Conservation (phyloP, 805 yeast genomes). For the Sugiyamaella lignohabitans region DNA sequence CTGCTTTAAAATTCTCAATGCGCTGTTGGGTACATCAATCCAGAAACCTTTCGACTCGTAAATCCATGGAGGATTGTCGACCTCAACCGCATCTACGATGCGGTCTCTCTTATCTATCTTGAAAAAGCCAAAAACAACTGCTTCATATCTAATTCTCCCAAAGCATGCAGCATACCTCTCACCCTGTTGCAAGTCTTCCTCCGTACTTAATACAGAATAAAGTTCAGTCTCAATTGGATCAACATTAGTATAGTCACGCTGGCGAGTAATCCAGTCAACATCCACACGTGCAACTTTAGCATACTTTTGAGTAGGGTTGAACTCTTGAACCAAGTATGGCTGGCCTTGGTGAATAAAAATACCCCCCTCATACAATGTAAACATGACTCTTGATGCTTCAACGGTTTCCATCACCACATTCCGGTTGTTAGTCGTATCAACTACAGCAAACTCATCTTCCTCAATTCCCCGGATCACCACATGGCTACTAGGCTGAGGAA, state of each 20-base stretch:
- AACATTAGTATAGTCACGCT: conserved; percentile 87
- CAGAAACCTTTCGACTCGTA: conserved; percentile 76
- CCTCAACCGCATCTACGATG: conserved; percentile 91
- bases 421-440: conserved; percentile 74
- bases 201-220: conserved; percentile 12
- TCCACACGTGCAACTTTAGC: conserved; percentile 84
- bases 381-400: conserved; percentile 82
- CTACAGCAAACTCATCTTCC: conserved; percentile 77
- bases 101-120: conserved; percentile 70
- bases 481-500: conserved; percentile 75
- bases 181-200: background rate
- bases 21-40: conserved; percentile 75
- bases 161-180: conserved; percentile 39
- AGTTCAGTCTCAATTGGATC: conserved; percentile 53
- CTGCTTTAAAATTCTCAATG: conserved; percentile 48
- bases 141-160: conserved; percentile 69
- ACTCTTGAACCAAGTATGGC: conserved; percentile 79
- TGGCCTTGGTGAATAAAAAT: conserved; percentile 91
- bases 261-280: conserved; percentile 91
- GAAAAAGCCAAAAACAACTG: conserved; percentile 86
- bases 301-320: conserved; percentile 66
- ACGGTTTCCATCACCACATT: conserved; percentile 77
- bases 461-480: conserved; percentile 81
- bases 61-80: conserved; percentile 75
- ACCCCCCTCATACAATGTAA: conserved; percentile 88